Base-by-base conservation (phyloP, 495 filamentous ascomycete genomes). In the Tuber aestivum region DNA sequence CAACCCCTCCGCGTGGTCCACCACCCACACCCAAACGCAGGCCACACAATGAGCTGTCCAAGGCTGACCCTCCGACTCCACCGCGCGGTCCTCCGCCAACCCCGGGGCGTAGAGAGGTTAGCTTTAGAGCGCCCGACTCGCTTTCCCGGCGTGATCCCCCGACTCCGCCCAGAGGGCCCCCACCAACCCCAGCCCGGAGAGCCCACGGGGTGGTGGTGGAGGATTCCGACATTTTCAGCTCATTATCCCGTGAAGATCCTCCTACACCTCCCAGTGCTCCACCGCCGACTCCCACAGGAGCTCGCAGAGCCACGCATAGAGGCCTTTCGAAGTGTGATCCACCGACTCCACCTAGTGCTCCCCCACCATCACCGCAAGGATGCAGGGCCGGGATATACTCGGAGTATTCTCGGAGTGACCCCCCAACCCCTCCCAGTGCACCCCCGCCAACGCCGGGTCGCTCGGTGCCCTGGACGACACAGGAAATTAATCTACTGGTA, bases 291-390 rank as follows among this genome's bases (percentile, higher is more conserved):
- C 70, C 77, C 32, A 65, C 56, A 35, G 27, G 56, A 35, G 18
- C 12, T 35, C 14, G 56, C 8, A 65, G 56, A 35, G 27, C 56
- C 35, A 12, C 35, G 14, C 44, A 72, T 38, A 79, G 79, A 81
- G 78, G 75, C 16, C 72, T 75, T 75, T 73, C 72, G 73, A 45
- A 80, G 79, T 61, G 72, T 74, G 65, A 82, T 78, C 79, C 83
- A 80, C 78, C 81, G 78, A 70, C 76, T 77, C 72, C 79, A 75
- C 80, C 78, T 40, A 50, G 70, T 65, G 76, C 76, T 0, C 78
- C 78, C 45, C 78, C 77, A 23, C 70, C 77, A 69, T 79, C 78
- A 38, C 78, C 78, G 4, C 65, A 42, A 35, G 50, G 65, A 38
- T 41, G 56, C 61, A 68, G 50, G 9, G 50, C 32, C 42, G 45